Evolutionary conservation across 495 filamentous ascomycete genomes (phyloP).

Genomic region (Penicillium manginii): DNA sequence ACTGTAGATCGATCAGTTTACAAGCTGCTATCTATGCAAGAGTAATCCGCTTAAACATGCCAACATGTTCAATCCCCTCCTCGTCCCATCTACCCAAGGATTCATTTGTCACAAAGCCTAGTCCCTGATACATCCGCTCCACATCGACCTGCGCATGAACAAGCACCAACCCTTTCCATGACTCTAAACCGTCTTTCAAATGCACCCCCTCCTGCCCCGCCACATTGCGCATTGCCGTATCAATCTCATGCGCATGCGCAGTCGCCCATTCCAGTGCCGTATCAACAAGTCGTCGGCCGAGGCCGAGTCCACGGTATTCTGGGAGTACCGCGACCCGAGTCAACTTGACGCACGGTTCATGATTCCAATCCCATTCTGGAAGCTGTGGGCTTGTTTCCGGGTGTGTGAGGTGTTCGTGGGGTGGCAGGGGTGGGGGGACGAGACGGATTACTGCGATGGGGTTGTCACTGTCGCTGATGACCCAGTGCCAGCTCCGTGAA

Average conservation of each 20-base stretch:
- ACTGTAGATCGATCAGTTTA: background rate
- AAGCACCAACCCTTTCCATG: conserved; percentile 71
- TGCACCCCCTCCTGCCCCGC: conserved; percentile 41
- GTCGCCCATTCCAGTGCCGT: conserved; percentile 64
- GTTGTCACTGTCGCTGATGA: conserved; percentile 57
- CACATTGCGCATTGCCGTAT: conserved; percentile 28
- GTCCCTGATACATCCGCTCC: conserved; percentile 59
- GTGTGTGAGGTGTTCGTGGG: conserved; percentile 52
- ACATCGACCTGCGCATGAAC: conserved; percentile 73
- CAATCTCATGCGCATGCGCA: conserved; percentile 54
- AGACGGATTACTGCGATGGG: conserved; percentile 73
- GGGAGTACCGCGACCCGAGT: conserved; percentile 72
- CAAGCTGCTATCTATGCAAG: background rate
- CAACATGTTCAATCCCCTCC: conserved; percentile 83
- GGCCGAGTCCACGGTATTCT: conserved; percentile 63
- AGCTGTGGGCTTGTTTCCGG: background rate
- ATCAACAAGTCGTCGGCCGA: conserved; percentile 65
- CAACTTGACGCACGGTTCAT: conserved; percentile 77
- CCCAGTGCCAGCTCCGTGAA: conserved; percentile 76
- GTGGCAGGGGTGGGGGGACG: conserved; percentile 73
- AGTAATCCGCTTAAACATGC: conserved; percentile 61
- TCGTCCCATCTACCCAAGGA: conserved; percentile 77
- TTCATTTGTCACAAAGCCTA: conserved; percentile 74
- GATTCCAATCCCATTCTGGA: conserved; percentile 27
- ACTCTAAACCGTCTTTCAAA: too few species aligned